Percentiles rank a stretch among this genome's conserved stretches.
These are phyloP conservation scores for Vitis rupestris DNA, from an alignment of 164 flowering plant species.

Conservation along the genomic window DNA sequence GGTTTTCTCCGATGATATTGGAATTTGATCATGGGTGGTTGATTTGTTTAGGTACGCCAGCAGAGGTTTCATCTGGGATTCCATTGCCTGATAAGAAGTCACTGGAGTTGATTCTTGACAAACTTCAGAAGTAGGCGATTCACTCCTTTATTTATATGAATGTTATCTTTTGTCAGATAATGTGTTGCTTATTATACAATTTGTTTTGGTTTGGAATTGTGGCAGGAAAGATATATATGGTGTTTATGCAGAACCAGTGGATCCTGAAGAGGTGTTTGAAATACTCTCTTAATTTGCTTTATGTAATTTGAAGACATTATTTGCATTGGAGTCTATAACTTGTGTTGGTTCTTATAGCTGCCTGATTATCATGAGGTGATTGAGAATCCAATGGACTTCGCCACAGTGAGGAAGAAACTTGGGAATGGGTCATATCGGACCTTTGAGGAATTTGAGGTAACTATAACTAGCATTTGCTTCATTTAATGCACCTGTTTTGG, in stretches of 20 bases:
- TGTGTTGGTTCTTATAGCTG: slow-evolving; percentile 50
- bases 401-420: slow-evolving; percentile 88
- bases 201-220: slow-evolving; percentile 14
- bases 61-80: slow-evolving; percentile 20
- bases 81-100: slow-evolving; percentile 74
- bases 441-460: slow-evolving; percentile 78
- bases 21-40: not conserved
- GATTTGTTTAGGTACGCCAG: slow-evolving; percentile 44
- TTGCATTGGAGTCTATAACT: slow-evolving; percentile 2
- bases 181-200: slow-evolving; percentile 1
- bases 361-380: slow-evolving; percentile 93
- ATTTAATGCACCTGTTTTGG: not conserved
- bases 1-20: not conserved
- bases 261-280: slow-evolving; percentile 85
- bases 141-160: not conserved
- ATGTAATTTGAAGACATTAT: not conserved
- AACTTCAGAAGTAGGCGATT: slow-evolving; percentile 78
- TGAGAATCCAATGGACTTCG: slow-evolving; percentile 92
- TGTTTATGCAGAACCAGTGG: slow-evolving; percentile 94
- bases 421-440: slow-evolving; percentile 62
- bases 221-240: slow-evolving; percentile 95
- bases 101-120: slow-evolving; percentile 82
- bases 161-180: not conserved
- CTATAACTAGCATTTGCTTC: not conserved
- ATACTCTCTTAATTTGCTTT: not conserved